Base-by-base conservation (phyloP, 306 rosid genomes). In the Vigna radiata region DNA sequence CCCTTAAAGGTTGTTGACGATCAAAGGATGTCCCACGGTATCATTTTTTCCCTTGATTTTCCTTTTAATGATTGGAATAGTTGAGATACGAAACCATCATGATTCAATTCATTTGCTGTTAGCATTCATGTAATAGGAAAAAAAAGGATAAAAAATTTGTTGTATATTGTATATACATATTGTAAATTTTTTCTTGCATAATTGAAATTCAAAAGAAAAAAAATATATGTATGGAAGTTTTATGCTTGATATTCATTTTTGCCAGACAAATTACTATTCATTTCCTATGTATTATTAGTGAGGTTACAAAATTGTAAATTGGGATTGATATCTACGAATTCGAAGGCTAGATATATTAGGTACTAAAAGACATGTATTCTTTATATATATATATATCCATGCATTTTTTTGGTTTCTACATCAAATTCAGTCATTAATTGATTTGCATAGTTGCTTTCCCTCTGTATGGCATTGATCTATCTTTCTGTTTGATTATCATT, bases 1-100 rank as follows among this genome's bases (percentile, higher is more conserved):
- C 75, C 93, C 90, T 68, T 88, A 86, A 84, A 52, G 72, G 54
- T 64, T 59, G 81, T 79, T 48, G 81, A 18, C 60, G 75, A 85
- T 66, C 41, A 70, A 58, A 63, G 81, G 77, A 69, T 79, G 74
- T 49, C 27, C 44, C 56, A 63, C 77, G 33, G 73, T 80, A 18
- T 73, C 31, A 44, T 63, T 44, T 68, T 63, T 75, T 83, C 7
- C 27, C 18, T 37, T 60, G 56, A 3, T 62, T 43, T 58, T 23
- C 23, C 29, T 17, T 54, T 78, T 2, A 47, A 43, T 78, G 76
- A 75, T 78, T 78, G 83, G 56, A 39, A 76, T 64, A 58, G 79
- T 44, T 73, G 67, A 63, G 79, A 63, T 74, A 41, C 8, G 36
- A 54, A 73, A 27, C 77, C 17, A 2, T 67, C 65, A 70, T 64